Conservation (phyloP, 2,329 filamentous ascomycete species). For the Sarocladiaceae sp. region DNA sequence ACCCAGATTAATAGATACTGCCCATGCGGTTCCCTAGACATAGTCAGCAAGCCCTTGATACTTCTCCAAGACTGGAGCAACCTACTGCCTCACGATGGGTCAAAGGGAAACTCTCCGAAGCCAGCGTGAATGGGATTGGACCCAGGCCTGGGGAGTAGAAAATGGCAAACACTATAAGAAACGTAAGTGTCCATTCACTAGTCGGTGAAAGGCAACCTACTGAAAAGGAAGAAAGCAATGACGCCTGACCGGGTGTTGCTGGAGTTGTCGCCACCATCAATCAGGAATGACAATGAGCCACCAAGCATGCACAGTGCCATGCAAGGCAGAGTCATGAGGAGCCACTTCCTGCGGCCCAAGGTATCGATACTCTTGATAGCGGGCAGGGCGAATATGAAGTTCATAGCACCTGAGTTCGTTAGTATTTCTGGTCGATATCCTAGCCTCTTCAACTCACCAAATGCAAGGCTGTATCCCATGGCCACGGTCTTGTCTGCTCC, state of each 20-base stretch:
- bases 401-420: slow-evolving; percentile 23
- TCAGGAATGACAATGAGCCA: slow-evolving; percentile 27
- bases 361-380: slow-evolving; percentile 27
- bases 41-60: slow-evolving; percentile 15
- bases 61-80: slow-evolving; percentile 14
- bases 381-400: slow-evolving; percentile 35
- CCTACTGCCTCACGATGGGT: slow-evolving; percentile 37
- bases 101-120: slow-evolving; percentile 43
- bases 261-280: slow-evolving; percentile 11
- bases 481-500: slow-evolving; percentile 15
- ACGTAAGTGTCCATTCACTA: slow-evolving; percentile 9
- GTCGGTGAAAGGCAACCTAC: slow-evolving; percentile 11
- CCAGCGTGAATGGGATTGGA: slow-evolving; percentile 43
- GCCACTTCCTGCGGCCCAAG: slow-evolving; percentile 35
- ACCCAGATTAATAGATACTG: slow-evolving; percentile 40
- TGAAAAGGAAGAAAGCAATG: slow-evolving; percentile 30
- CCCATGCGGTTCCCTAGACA: slow-evolving; percentile 34
- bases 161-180: slow-evolving; percentile 28
- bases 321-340: slow-evolving; percentile 34
- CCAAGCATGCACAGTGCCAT: slow-evolving; percentile 36
- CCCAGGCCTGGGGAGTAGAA: slow-evolving; percentile 36
- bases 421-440: neutral
- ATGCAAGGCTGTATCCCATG: slow-evolving; percentile 25
- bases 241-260: slow-evolving; percentile 19
- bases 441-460: slow-evolving; percentile 15